Evolutionary conservation across 176 grass and related monocot species (phyloP), one percentile per base, ranked within the genome.

Genomic region (Typha latifolia): DNA sequence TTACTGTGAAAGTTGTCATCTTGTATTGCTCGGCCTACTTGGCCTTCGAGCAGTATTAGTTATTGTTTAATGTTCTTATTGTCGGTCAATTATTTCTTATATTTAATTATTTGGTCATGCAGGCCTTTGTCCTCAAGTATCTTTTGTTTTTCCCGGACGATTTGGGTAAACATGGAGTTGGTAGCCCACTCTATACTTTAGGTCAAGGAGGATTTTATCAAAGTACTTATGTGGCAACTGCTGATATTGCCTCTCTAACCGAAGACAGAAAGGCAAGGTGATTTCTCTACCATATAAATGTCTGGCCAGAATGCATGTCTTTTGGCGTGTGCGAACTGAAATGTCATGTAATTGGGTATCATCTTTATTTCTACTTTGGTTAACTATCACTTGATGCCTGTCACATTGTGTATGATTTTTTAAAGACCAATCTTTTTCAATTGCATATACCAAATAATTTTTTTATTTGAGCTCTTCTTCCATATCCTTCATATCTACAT

Each of bases 101-200:
- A 68, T 74, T 81, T 56, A 23, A 62, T 87, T 78, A 12, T 32
- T 74, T 51, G 14, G 16, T 55, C 15, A n/a, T 85, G 74, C 89
- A 99, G 95, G 95, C 95, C 12, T 99, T 87, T 87, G 86, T 99
- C 32, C 81, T 99, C 68, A 99, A 99, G 68, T 93, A 99, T 82
- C 81, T 99, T 80, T 69, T 99, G 26, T 94, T 99, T 85, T 93
- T 90, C 74, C 71, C 70, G 51, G 84, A 85, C 78, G 79, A 99
- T 66, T 81, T 90, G 72, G 62, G 51, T 57, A 94, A 99, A 66
- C 75, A 75, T 63, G 88, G 89, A 73, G 51, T 80, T 74, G 72
- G 72, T 66, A 73, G 71, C 53, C 85, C 74, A 10, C 62, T 78
- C 18, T 83, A 76, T 83, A 66, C 67, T 68, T 64, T 80, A 53